Conservation (phyloP, 495 filamentous ascomycete species). For the Glarea lozoyensis region DNA sequence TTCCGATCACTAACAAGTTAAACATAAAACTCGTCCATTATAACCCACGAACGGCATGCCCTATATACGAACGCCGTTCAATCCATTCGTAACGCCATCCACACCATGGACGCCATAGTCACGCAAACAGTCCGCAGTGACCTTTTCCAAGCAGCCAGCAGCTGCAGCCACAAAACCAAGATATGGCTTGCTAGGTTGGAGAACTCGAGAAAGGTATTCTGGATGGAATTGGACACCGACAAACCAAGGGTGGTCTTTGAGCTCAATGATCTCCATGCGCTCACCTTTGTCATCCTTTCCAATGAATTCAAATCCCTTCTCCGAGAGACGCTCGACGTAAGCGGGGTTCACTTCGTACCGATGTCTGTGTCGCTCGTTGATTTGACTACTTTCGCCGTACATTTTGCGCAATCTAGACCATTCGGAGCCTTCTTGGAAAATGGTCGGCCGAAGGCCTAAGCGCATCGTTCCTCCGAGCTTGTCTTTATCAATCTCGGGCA, state of each 20-base stretch:
- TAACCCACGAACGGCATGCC: background rate
- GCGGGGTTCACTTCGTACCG: conserved; percentile 70
- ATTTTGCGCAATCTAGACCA: conserved; percentile 72
- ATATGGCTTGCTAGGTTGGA: conserved; percentile 69
- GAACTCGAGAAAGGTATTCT: conserved; percentile 66
- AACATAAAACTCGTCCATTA: no score
- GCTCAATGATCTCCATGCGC: conserved; percentile 87
- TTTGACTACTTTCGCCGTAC: conserved; percentile 52
- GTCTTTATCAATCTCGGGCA: conserved; percentile 76
- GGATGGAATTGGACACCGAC: conserved; percentile 89
- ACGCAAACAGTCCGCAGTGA: conserved; percentile 19
- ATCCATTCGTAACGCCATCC: background rate
- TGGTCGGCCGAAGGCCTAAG: conserved; percentile 64
- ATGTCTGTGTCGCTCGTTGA: conserved; percentile 73
- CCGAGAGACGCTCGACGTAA: conserved; percentile 48
- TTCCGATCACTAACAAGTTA: no score
- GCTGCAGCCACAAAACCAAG: conserved; percentile 81
- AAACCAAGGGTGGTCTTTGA: conserved; percentile 84
- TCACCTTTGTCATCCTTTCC: conserved; percentile 76
- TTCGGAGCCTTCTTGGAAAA: conserved; percentile 71
- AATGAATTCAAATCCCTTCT: conserved; percentile 52
- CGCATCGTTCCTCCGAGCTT: conserved; percentile 90
- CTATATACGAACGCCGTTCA: conserved; percentile 7
- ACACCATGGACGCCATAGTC: conserved; percentile 4
- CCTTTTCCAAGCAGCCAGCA: conserved; percentile 46